Conservation (phyloP, 768 basidiomycete genomes). For the Boletus subcaerulescens region DNA sequence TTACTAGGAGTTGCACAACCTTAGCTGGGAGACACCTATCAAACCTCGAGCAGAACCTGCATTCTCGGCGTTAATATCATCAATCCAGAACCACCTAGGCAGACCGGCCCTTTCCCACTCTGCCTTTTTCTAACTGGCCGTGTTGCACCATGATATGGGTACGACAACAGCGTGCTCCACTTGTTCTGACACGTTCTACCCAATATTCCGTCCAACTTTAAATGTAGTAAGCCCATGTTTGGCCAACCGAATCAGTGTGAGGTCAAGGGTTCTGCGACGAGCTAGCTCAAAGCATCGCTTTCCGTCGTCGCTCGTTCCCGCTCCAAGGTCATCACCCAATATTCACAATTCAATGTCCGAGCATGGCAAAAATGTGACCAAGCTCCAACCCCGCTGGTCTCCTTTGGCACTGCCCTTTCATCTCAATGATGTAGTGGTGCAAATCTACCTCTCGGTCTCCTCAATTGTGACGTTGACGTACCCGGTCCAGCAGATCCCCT, state of each 20-base stretch:
- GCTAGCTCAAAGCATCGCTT: background rate
- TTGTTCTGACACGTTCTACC: background rate
- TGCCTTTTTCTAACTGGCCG: background rate
- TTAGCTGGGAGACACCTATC: slow-evolving; percentile 3
- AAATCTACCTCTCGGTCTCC: background rate
- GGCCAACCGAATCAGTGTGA: background rate
- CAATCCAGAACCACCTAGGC: slow-evolving; percentile 7
- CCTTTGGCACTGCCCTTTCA: background rate
- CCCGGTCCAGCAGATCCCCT: background rate
- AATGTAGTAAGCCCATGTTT: background rate
- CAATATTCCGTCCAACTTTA: background rate
- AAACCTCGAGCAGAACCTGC: background rate
- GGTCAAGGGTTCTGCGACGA: background rate
- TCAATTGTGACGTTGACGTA: background rate
- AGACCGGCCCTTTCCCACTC: background rate
- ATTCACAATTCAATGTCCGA: background rate
- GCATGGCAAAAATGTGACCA: slow-evolving; percentile 1
- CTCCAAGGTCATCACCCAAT: background rate
- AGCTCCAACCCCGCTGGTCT: background rate
- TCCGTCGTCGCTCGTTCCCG: background rate
- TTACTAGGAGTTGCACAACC: background rate
- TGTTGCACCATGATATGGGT: slow-evolving; percentile 2
- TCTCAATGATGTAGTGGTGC: background rate
- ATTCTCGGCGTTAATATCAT: slow-evolving; percentile 11
- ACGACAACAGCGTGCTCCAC: slow-evolving; percentile 5